Evolutionary conservation across 75 land plant species (phyloP), one percentile per base, ranked within the genome.

Genomic region (Pinus albicaulis): DNA sequence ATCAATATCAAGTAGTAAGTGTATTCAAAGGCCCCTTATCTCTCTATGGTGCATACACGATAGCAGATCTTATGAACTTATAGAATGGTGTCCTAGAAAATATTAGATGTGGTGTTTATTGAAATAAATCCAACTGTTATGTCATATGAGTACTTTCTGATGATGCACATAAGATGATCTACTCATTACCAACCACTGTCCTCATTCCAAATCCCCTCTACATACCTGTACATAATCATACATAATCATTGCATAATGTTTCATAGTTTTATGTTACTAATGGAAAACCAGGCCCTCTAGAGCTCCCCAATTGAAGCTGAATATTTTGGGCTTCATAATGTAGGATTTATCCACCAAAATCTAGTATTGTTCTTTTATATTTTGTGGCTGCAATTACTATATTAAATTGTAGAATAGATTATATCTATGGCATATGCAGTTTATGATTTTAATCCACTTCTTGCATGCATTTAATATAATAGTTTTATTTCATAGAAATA

Each of bases 1-100:
- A 91, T 59, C 96, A 95, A 72, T 95, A 93, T 79, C 44, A 76
- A n/a, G 31, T 68, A 71, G 96, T 96, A 77, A 84, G 89, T n/a
- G n/a, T 41, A 68, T 68, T 68, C 12, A 12, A n/a, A 48, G 48
- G 41, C 11, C 13, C 24, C 14, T 38, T 20, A n/a, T 16, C n/a
- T 16, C 5, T 38, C 14, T 68, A n/a, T 3, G 71, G 10, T 48
- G 71, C 34, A 41, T 8, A 15, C 71, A 4, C n/a, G 44, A 22
- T 4, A 3, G 24, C 4, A 68, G 12, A 48, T 3, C 53, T 48
- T n/a, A n/a, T n/a, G 23, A n/a, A 68, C 23, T 68, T 68, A 20
- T 41, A n/a, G 52, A 68, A 68, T 41, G 71, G 17, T 68, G 20
- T 68, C n/a, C 12, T 0, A 38, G 5, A 34, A 5, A n/a, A 19